Evolutionary conservation across 2,329 filamentous ascomycete genomes (phyloP).

Genomic region (Penicillium sp.): DNA sequence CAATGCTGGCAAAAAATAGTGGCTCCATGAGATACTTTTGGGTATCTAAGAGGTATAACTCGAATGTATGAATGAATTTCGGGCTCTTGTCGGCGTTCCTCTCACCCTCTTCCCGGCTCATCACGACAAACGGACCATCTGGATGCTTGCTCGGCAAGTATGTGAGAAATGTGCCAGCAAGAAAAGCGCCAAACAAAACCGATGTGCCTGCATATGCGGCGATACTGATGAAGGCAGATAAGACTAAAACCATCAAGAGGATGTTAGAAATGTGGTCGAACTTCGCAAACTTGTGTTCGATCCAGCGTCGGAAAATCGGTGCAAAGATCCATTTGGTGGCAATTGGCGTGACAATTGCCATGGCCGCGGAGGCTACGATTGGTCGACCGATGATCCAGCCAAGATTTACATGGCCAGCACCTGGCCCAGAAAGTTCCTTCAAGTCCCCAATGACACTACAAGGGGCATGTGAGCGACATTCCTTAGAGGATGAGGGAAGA

Average conservation of each 20-base stretch:
- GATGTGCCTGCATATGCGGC: conserved; percentile 45
- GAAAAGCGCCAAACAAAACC: conserved; percentile 45
- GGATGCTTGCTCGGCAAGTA: conserved; percentile 43
- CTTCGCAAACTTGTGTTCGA: conserved; percentile 39
- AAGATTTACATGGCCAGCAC: conserved; percentile 31
- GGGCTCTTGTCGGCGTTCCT: conserved; percentile 39
- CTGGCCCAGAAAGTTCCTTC: conserved; percentile 22
- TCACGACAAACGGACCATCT: conserved; percentile 42
- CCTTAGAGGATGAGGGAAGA: background rate
- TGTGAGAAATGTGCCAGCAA: conserved; percentile 42
- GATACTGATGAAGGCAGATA: conserved; percentile 39
- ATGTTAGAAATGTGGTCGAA: conserved; percentile 42
- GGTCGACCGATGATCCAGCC: conserved; percentile 46
- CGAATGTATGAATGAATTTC: conserved; percentile 46
- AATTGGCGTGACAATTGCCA: conserved; percentile 41
- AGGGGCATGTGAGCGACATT: background rate
- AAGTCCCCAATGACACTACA: conserved; percentile 41
- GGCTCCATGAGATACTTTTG: conserved; percentile 41
- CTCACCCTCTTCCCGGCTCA: conserved; percentile 42
- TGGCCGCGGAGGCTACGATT: conserved; percentile 43
- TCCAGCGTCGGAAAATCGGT: conserved; percentile 40
- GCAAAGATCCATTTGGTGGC: conserved; percentile 47
- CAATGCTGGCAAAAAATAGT: conserved; percentile 38
- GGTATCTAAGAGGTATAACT: conserved; percentile 41
- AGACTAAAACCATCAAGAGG: conserved; percentile 40